Base-by-base conservation (phyloP, 495 filamentous ascomycete genomes). In the Halenospora varia region DNA sequence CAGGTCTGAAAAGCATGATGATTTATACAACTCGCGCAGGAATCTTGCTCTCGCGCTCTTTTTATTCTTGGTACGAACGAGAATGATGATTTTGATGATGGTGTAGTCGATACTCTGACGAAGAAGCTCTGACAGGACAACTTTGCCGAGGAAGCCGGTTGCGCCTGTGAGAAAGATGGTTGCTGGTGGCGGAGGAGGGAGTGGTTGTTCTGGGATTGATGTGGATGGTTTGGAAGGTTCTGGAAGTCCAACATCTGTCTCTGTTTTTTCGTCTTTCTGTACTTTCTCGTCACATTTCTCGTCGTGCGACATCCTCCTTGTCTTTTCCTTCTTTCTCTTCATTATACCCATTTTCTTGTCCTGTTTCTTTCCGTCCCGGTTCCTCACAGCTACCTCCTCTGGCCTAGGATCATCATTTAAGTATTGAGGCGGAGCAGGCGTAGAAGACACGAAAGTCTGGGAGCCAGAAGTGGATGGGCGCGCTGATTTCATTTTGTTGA, bases 101-200 rank as follows among this genome's bases (percentile, higher is more conserved):
- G 0, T 3, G n/a, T 48, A 53, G 19, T 48, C 48, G n/a, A 25
- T 13, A 2, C 40, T 25, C 8, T 44, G 24, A 18, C 57, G 50
- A 25, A 60, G 18, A 24, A 60, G 44, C 39, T 54, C 57, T 19
- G 54, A 50, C 22, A 60, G 42, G 19, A 60, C 57, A 10, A 55
- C 51, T 44, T 54, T 55, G 2, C 57, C 57, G n/a, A 60, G 50
- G 17, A 60, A 60, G 10, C 57, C 57, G 2, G 57, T 60, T 11
- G 57, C 45, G 1, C 57, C 57, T 10, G 57, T 60, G 22, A 60
- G 42, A 4, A 60, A 35, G 29, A 35, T 35, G 29, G 6, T 6
- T 35, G 29, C 6, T 13, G 29, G 13, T 35, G 29, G 29, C 29
- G 29, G 6, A 6, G 29, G 29, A 35, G 29, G 29, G 13, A 13